Conservation (phyloP, 345 rosid genomes). For the Syzygium aqueum region DNA sequence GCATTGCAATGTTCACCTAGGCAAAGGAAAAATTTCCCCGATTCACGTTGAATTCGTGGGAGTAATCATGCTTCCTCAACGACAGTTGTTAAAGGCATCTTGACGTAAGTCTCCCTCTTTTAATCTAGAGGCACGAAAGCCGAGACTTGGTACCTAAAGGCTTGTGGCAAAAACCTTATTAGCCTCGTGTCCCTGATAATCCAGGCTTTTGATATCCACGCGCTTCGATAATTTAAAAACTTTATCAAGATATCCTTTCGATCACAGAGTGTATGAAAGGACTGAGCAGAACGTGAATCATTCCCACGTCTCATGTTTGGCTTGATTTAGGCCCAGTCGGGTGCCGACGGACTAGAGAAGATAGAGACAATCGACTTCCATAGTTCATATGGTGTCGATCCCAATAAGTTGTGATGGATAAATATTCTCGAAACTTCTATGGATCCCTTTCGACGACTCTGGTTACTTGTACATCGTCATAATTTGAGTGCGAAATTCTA, state of each 20-base stretch:
- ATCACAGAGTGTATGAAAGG: too few species aligned
- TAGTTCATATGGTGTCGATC: fast-evolving
- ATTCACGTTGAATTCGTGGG: background rate
- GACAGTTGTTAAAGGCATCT: background rate
- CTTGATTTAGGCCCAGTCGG: fast-evolving
- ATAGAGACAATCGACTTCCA: fast-evolving
- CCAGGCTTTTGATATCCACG: fast-evolving
- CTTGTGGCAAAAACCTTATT: background rate
- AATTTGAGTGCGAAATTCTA: background rate
- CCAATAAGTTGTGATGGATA: fast-evolving
- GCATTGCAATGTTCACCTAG: background rate
- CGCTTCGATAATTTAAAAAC: too few species aligned
- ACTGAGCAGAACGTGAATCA: fast-evolving
- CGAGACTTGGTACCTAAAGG: background rate
- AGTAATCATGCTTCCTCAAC: background rate
- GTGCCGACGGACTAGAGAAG: fast-evolving
- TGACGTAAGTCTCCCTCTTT: background rate
- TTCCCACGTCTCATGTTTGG: fast-evolving
- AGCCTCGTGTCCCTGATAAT: background rate
- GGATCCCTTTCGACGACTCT: fast-evolving
- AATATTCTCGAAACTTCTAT: fast-evolving
- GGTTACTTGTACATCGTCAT: fast-evolving
- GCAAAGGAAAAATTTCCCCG: background rate
- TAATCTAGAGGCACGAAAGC: background rate
- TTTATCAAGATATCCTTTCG: too few species aligned